Conservation (phyloP, 441 rosid species). For the Biscutella laevigata region DNA sequence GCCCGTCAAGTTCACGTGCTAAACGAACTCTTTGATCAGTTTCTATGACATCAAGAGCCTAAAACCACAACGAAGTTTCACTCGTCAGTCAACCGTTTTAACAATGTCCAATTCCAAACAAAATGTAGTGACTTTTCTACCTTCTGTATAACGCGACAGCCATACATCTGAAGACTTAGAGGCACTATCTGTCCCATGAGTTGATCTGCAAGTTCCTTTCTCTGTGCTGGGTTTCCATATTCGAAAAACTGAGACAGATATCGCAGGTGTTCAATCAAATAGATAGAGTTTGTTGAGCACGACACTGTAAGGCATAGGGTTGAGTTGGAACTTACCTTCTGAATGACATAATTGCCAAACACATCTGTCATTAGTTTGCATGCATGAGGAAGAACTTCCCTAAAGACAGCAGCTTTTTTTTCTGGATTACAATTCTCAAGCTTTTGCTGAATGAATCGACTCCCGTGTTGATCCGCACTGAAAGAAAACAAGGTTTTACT, state of each 20-base stretch:
- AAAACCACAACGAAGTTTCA: constrained; percentile 8
- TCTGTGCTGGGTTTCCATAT: constrained; percentile 51
- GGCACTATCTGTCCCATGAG: constrained; percentile 58
- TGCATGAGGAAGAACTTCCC: constrained; percentile 60
- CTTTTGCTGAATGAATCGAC: constrained; percentile 76
- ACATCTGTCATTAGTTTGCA: constrained; percentile 66
- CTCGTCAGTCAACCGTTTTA: neutral
- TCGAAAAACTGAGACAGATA: constrained; percentile 50
- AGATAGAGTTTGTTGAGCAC: neutral
- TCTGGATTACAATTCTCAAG: constrained; percentile 48
- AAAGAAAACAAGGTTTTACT: constrained; percentile 19
- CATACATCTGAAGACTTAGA: constrained; percentile 75
- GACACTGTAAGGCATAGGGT: neutral
- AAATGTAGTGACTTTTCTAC: constrained; percentile 23
- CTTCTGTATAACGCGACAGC: constrained; percentile 83
- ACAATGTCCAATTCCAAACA: neutral
- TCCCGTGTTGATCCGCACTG: constrained; percentile 79
- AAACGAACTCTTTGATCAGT: constrained; percentile 66
- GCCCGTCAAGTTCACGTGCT: constrained; percentile 71
- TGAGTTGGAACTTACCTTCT: constrained; percentile 39
- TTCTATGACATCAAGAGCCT: constrained; percentile 85
- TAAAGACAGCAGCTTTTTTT: constrained; percentile 52
- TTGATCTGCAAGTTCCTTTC: constrained; percentile 59
- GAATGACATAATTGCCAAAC: constrained; percentile 72
- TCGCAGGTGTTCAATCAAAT: constrained; percentile 4